Evolutionary conservation across 768 basidiomycete species (phyloP), one percentile per base, ranked within the genome.

Genomic region (Lentinula edodes): DNA sequence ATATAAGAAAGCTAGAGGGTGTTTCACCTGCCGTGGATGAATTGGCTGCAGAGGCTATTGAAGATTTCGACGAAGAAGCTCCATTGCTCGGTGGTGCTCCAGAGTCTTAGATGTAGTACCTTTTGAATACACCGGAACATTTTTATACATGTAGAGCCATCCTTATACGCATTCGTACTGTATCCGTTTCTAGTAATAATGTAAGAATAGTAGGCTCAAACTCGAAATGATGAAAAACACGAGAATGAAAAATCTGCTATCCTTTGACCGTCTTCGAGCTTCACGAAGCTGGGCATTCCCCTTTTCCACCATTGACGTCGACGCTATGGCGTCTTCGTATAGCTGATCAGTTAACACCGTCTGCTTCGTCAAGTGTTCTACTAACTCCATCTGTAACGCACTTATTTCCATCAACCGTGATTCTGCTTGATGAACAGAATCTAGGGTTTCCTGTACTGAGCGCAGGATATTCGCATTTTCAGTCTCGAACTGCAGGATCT

Each of bases 211-310:
- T 65, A 99, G 72, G 52, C 93, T 93, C 66, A 97, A 73, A 72
- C 90, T 93, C 7, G 96, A 94, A 16, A 95, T 93, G 43, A 98
- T 78, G 60, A 99, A 82, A 75, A 99, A 98, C 20, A 97, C 76
- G 43, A 99, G 76, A 65, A 99, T 84, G 76, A 93, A 98, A 65
- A 95, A 76, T 72, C 97, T 80, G 43, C 91, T 85, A 67, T 97
- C 95, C 67, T 90, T 87, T 35, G 89, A 90, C 60, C 95, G 80
- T 72, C 92, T 82, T 71, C 86, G 86, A 15, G 97, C 96, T 76
- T 95, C 93, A 71, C 84, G 87, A 60, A 99, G 80, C 73, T 99
- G 93, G 46, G 82, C 78, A 67, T 98, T 98, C 38, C 96, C 95
- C 72, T 90, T 91, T 66, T 91, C 90, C 42, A 98, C 88, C 52